Evolutionary conservation across 2,329 filamentous ascomycete genomes (phyloP).

Genomic region (Fusarium annulatum): DNA sequence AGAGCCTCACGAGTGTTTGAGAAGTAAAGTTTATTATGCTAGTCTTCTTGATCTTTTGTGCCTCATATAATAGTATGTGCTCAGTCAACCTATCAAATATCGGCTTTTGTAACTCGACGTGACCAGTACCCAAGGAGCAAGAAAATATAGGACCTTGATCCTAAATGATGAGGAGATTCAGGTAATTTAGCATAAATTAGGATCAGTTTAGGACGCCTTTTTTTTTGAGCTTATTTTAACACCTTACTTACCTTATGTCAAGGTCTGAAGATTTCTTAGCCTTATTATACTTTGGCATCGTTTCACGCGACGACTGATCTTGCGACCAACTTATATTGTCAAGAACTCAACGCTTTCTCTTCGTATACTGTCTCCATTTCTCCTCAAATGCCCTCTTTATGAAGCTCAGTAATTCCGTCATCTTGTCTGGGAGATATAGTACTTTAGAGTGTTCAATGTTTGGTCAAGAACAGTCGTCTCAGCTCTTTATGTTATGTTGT

Average conservation of each 20-base stretch:
- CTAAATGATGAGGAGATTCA: too few relatives aligned
- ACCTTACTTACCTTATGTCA: too few relatives aligned
- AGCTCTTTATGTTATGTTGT: not conserved
- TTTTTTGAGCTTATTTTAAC: too few relatives aligned
- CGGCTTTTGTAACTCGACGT: not conserved
- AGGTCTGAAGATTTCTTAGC: too few relatives aligned
- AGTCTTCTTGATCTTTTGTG: too few relatives aligned
- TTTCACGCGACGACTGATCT: not conserved
- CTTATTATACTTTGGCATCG: not conserved
- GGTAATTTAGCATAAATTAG: too few relatives aligned
- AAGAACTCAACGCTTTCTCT: too few relatives aligned
- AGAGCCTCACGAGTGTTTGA: rapidly evolving
- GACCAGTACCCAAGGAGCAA: too few relatives aligned
- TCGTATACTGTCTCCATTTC: not conserved
- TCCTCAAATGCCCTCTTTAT: not conserved
- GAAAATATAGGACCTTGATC: too few relatives aligned
- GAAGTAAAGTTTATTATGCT: not conserved
- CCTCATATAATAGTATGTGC: rapidly evolving
- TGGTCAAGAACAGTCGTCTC: not conserved
- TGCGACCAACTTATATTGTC: not conserved
- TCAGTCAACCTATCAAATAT: rapidly evolving
- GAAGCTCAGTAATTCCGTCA: not conserved
- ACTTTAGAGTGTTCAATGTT: not conserved
- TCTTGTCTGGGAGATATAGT: rapidly evolving
- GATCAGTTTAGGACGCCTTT: too few relatives aligned